phyloP scores from a whole-genome alignment of 2,329 filamentous ascomycete species.

The Pezicula neosporulosa region DNA sequence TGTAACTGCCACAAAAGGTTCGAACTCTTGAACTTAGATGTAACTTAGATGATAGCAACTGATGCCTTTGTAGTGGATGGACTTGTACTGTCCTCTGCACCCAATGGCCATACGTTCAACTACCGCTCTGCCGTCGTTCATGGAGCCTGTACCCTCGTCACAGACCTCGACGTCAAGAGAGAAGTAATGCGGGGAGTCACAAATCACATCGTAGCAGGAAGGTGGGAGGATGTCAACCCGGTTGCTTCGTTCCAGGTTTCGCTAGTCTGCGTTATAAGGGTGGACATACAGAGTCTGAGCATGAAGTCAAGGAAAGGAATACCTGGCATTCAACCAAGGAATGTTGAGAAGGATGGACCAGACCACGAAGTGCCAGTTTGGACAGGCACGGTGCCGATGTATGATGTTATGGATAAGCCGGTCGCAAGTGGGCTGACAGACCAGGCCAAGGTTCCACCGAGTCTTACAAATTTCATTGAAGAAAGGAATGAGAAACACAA shows the following conservation, averaged over 20 bases:
- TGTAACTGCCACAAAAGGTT: constrained; percentile 8
- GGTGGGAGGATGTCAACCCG: constrained; percentile 11
- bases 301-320: constrained; percentile 5
- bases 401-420: not conserved
- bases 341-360: constrained; percentile 3
- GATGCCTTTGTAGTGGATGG: constrained; percentile 7
- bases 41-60: not conserved
- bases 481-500: not conserved
- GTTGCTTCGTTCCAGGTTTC: constrained; percentile 8
- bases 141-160: constrained; percentile 5
- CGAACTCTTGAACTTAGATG: not conserved
- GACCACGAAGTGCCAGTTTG: not conserved
- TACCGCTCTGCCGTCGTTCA: constrained; percentile 8
- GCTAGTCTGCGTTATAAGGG: constrained; percentile 4
- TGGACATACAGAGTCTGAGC: constrained; percentile 2
- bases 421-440: not conserved
- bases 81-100: constrained; percentile 6
- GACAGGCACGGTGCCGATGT: not conserved
- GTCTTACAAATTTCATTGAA: not conserved
- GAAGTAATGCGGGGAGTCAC: constrained; percentile 8
- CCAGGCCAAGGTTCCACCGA: not conserved
- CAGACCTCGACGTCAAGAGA: constrained; percentile 4
- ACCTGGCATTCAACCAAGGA: constrained; percentile 4
- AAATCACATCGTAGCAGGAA: constrained; percentile 8
- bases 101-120: constrained; percentile 11